phyloP scores from a whole-genome alignment of 2,329 filamentous ascomycete species.

The Botrytis tulipae region DNA sequence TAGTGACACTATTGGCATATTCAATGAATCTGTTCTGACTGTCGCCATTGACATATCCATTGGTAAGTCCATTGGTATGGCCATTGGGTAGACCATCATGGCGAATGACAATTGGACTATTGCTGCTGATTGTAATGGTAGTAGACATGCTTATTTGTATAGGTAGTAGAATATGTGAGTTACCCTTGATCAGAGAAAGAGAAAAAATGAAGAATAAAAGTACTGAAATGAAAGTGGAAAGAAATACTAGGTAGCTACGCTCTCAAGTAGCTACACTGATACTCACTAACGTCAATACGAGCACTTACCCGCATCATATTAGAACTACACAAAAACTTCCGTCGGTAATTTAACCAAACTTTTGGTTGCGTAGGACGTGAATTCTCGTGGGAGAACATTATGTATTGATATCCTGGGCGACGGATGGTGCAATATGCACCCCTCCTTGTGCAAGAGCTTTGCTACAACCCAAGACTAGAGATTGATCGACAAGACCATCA shows the following conservation, averaged over 20 bases:
- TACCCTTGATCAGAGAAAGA: background rate
- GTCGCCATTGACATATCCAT: constrained; percentile 16
- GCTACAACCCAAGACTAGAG: background rate
- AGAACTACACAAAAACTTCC: background rate
- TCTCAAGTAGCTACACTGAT: background rate
- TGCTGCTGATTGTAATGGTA: constrained; percentile 19
- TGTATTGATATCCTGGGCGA: constrained; percentile 5
- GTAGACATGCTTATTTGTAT: constrained; percentile 1
- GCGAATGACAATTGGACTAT: constrained; percentile 17
- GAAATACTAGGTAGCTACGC: background rate
- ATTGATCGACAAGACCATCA: constrained; percentile 1
- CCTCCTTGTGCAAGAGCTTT: constrained; percentile 15
- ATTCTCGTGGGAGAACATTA: background rate
- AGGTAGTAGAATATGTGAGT: background rate
- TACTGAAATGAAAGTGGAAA: background rate
- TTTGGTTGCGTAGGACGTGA: background rate
- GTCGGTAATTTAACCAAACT: background rate
- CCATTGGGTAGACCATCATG: constrained; percentile 5
- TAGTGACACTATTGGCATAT: background rate
- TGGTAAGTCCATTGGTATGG: background rate
- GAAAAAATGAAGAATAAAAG: background rate
- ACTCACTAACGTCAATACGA: background rate
- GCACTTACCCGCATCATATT: background rate
- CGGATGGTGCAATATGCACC: constrained; percentile 19
- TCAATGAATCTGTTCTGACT: constrained; percentile 6